phyloP scores from a whole-genome alignment of 805 yeast species.

The Spathaspora girioi region DNA sequence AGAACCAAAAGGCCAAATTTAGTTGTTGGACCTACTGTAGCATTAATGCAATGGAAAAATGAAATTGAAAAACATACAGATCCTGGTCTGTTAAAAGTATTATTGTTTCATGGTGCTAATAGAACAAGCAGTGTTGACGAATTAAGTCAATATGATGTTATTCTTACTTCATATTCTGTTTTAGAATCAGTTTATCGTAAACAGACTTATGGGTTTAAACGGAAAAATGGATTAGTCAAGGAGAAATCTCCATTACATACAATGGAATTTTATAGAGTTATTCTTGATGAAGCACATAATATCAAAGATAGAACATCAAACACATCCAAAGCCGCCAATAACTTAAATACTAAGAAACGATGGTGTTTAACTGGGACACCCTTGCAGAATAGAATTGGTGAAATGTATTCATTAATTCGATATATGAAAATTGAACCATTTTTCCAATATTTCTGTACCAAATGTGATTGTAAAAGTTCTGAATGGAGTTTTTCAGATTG shows the following conservation, averaged over 20 bases:
- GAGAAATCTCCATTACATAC: slow-evolving; percentile 75
- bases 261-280: slow-evolving; percentile 75
- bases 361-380: slow-evolving; percentile 98
- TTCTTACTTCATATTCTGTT: slow-evolving; percentile 90
- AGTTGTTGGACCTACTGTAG: slow-evolving; percentile 98
- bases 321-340: slow-evolving; percentile 88
- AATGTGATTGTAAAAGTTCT: slow-evolving; percentile 77
- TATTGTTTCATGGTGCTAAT: slow-evolving; percentile 83
- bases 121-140: slow-evolving; percentile 58
- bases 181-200: slow-evolving; percentile 83
- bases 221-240: slow-evolving; percentile 67
- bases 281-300: slow-evolving; percentile 95
- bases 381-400: slow-evolving; percentile 93
- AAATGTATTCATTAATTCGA: slow-evolving; percentile 86
- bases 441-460: slow-evolving; percentile 87
- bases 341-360: slow-evolving; percentile 64
- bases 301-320: slow-evolving; percentile 93
- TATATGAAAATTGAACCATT: slow-evolving; percentile 83
- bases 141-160: slow-evolving; percentile 65
- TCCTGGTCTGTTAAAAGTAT: slow-evolving; percentile 60
- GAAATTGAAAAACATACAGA: slow-evolving; percentile 83
- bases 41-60: slow-evolving; percentile 94
- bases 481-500: slow-evolving; percentile 85
- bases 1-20: slow-evolving; percentile 65
- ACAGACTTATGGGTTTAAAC: slow-evolving; percentile 75